These are phyloP conservation scores for Blechomonas ayalai DNA, from an alignment of 208 protist genomes.

Conservation along the genomic window DNA sequence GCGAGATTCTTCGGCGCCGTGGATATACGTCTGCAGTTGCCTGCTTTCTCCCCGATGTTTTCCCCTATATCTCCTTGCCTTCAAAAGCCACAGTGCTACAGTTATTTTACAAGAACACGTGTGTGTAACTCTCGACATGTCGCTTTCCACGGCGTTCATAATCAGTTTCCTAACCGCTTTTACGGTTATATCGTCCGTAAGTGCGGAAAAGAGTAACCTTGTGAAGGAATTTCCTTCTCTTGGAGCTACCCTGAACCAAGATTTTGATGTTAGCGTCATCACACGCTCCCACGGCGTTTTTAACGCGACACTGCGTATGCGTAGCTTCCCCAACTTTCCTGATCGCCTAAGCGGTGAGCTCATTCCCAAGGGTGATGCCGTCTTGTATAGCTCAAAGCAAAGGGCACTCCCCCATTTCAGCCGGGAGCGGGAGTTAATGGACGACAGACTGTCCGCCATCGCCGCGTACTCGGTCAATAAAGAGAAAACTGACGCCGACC, in stretches of 20 bases:
- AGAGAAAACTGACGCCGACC: background rate
- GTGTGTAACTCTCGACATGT: no score
- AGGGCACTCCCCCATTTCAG: constrained; percentile 36
- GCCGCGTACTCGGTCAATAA: background rate
- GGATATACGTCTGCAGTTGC: no score
- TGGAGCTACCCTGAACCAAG: constrained; percentile 43
- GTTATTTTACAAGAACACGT: no score
- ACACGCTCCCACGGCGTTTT: constrained; percentile 52
- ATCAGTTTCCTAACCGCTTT: no score
- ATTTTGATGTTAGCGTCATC: constrained; percentile 67
- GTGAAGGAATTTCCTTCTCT: constrained; percentile 32
- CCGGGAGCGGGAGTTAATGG: constrained; percentile 13
- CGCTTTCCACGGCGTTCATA: no score
- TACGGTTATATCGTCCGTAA: constrained; percentile 39
- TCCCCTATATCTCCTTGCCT: no score
- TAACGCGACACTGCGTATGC: constrained; percentile 57
- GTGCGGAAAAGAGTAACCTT: constrained; percentile 63
- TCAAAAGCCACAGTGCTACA: no score
- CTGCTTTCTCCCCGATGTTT: no score
- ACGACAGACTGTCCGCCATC: constrained; percentile 12
- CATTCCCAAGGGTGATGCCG: constrained; percentile 36
- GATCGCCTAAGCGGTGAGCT: constrained; percentile 62
- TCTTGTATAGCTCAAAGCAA: constrained; percentile 1
- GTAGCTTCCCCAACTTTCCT: constrained; percentile 43
- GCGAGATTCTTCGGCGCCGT: no score